Evolutionary conservation across 2,329 filamentous ascomycete genomes (phyloP), one percentile per base, ranked within the genome.

Genomic region (Aspergillus quadrilineatus): DNA sequence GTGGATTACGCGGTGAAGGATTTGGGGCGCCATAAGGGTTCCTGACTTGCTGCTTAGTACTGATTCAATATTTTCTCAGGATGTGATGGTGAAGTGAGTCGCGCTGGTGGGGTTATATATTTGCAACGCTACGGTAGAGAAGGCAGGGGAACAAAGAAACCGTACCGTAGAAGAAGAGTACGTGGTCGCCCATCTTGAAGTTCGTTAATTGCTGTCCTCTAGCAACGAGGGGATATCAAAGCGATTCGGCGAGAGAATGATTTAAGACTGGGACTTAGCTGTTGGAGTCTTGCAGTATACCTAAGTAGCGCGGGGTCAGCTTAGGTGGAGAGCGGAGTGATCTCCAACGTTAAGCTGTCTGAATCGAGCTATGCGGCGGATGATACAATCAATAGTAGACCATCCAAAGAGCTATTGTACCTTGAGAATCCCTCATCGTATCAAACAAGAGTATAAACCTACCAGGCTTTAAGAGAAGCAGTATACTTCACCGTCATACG

Each of bases 1-100:
- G 75, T 92, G 90, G 73, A 90, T 90, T 43, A 96, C 92, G 34
- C 89, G 88, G 76, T 89, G 88, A 65, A 97, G 90, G 66, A 97
- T 87, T 67, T 89, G 85, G 0, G 89, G 85, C n/a, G 88, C 89
- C 92, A 97, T 97, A 69, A 87, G 74, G 28, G 84, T 86, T 62
- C 81, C 76, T 80, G 50, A 32, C 15, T 39, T n/a, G n/a, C 9
- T 52, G 15, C 22, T 60, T 55, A 22, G 22, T 53, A 34, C 22
- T 22, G 22, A 22, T 22, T 9, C 48, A 53, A 55, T 41, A 30
- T 36, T 12, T 7, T 42, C n/a, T 22, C 22, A 22, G 32, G 17
- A 32, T 52, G 36, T 34, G 5, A 6, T 29, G 22, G 14, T 32
- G 22, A 22, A 22, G 22, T 22, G 22, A 22, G 22, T 22, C 22